Percentiles rank a stretch among this genome's conserved stretches.
phyloP scores from a whole-genome alignment of 2,329 filamentous ascomycete genomes.

The Tolypocladium cylindrosporum region DNA sequence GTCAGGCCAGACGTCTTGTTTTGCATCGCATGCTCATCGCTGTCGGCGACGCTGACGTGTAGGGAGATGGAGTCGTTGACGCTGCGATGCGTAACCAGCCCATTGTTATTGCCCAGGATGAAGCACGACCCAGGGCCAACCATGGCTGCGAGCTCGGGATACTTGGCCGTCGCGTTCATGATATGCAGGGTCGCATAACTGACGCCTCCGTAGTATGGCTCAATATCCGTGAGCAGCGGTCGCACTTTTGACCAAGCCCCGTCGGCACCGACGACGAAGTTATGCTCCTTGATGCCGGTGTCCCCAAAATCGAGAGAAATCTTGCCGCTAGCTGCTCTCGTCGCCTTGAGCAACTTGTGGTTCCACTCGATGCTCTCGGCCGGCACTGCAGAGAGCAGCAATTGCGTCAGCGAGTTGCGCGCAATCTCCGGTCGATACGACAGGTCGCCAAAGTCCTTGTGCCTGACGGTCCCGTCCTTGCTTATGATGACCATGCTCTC shows the following conservation, averaged over 20 bases:
- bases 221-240: slow-evolving; percentile 19
- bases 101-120: slow-evolving; percentile 25
- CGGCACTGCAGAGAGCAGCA: slow-evolving; percentile 21
- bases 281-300: slow-evolving; percentile 6
- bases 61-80: slow-evolving; percentile 17
- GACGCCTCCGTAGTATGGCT: slow-evolving; percentile 28
- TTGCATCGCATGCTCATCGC: slow-evolving; percentile 12
- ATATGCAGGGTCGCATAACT: slow-evolving; percentile 26
- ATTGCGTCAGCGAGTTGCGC: slow-evolving; percentile 20
- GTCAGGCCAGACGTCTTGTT: slow-evolving; percentile 5
- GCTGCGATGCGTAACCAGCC: slow-evolving; percentile 22
- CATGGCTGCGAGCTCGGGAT: slow-evolving; percentile 25
- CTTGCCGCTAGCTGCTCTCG: background rate
- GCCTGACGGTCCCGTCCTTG: slow-evolving; percentile 13
- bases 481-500: slow-evolving; percentile 12
- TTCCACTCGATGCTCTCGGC: slow-evolving; percentile 18
- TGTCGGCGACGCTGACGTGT: slow-evolving; percentile 14
- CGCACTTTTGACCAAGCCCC: slow-evolving; percentile 20
- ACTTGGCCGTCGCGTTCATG: slow-evolving; percentile 17
- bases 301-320: slow-evolving; percentile 12
- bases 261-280: slow-evolving; percentile 10
- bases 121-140: slow-evolving; percentile 28
- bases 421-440: slow-evolving; percentile 26
- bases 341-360: slow-evolving; percentile 19
- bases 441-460: slow-evolving; percentile 10